phyloP scores from a whole-genome alignment of 169 alveolate species.

The Perkinsus chesapeaki region DNA sequence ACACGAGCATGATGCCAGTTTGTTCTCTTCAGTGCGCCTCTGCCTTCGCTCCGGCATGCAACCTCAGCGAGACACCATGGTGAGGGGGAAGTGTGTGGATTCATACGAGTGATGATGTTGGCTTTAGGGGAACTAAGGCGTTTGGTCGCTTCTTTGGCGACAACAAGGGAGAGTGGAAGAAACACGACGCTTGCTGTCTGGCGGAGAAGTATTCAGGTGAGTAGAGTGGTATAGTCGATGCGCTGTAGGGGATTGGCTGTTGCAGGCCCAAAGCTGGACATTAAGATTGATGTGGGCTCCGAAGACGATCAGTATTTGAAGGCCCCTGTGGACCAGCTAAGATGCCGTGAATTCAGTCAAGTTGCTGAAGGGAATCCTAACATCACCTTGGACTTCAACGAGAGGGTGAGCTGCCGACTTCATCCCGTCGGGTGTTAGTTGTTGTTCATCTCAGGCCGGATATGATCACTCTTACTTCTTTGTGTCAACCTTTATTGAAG shows the following conservation, averaged over 20 bases:
- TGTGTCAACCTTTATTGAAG: conserved; percentile 47
- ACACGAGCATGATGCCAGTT: not conserved
- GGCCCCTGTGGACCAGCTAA: conserved; percentile 6
- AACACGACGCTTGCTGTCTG: not conserved
- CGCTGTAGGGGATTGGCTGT: not conserved
- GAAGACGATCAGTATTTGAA: conserved; percentile 35
- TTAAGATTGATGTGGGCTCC: conserved; percentile 43
- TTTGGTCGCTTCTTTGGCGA: conserved; percentile 29
- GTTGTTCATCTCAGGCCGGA: conserved; percentile 16
- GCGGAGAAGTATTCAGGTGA: not conserved
- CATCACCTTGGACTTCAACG: conserved; percentile 35
- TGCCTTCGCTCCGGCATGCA: conserved; percentile 49
- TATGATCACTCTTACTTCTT: conserved; percentile 56
- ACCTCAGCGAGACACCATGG: conserved; percentile 43
- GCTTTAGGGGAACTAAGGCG: conserved; percentile 34
- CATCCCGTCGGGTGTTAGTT: conserved; percentile 14
- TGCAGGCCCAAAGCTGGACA: not conserved
- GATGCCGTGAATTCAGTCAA: not conserved
- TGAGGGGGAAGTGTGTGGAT: conserved; percentile 22
- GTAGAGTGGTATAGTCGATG: conserved; percentile 21
- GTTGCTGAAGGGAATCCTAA: conserved; percentile 19
- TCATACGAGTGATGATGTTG: conserved; percentile 36
- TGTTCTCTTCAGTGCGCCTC: conserved; percentile 22
- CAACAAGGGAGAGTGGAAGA: not conserved
- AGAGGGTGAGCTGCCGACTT: conserved; percentile 20